Percentiles rank a stretch among this genome's conserved stretches.
These are phyloP conservation scores for Trichoderma sp. DNA, from an alignment of 2,329 filamentous ascomycete genomes.

Conservation along the genomic window DNA sequence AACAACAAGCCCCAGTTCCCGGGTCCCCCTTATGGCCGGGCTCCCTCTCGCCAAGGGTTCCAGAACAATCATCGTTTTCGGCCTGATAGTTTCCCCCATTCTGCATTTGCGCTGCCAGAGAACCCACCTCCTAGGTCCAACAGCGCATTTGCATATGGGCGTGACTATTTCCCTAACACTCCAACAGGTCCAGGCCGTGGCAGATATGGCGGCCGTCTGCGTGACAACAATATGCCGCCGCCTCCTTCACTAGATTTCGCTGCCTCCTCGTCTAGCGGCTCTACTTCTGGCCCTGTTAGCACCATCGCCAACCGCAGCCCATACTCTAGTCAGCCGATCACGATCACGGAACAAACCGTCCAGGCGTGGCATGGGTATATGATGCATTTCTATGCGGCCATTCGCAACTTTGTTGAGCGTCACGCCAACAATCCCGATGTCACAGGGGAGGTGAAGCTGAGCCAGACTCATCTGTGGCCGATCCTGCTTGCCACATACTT, in stretches of 20 bases:
- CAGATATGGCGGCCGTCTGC: conserved; percentile 33
- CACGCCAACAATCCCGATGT: conserved; percentile 35
- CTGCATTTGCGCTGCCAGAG: conserved; percentile 26
- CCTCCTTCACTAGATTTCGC: conserved; percentile 22
- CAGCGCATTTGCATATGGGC: conserved; percentile 27
- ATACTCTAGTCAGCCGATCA: conserved; percentile 32
- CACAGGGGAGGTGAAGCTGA: conserved; percentile 31
- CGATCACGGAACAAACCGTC: conserved; percentile 37
- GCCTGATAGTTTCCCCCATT: conserved; percentile 34
- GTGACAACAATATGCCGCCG: conserved; percentile 25
- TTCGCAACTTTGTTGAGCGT: conserved; percentile 38
- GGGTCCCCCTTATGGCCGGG: conserved; percentile 23
- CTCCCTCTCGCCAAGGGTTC: conserved; percentile 24
- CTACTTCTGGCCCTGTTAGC: not conserved
- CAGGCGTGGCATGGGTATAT: conserved; percentile 37
- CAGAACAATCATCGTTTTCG: conserved; percentile 30
- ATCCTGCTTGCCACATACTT: conserved; percentile 39
- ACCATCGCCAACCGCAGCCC: conserved; percentile 24
- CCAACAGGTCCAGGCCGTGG: conserved; percentile 29
- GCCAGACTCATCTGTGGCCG: conserved; percentile 36
- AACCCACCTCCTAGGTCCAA: conserved; percentile 24
- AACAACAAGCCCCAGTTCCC: conserved; percentile 19
- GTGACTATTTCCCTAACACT: conserved; percentile 32
- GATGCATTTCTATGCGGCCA: conserved; percentile 38
- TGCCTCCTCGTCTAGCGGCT: conserved; percentile 16